Base-by-base conservation (phyloP, 2,329 filamentous ascomycete genomes). In the Alternaria sp. region DNA sequence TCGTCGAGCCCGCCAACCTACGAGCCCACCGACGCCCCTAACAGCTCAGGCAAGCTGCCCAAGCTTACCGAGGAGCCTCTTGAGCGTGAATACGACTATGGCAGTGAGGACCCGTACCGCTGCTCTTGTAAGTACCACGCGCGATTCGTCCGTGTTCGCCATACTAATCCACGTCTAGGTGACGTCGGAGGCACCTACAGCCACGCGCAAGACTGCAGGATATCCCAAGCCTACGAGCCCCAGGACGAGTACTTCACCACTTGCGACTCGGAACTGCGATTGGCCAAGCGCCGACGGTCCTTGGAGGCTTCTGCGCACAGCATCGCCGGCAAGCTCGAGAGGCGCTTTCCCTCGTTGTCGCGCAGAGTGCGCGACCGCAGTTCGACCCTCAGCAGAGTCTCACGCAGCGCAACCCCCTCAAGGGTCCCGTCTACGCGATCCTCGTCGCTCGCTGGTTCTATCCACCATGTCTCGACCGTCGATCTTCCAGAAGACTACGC, bases 31-130 rank as follows among this genome's bases (percentile, higher is more conserved):
- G 66, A 90, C 85, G 59, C 90, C 85, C 63, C 90, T 85, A 62
- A 86, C 82, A 55, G 84, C 83, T 82, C 87, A 0, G 84, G 85
- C 72, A 92, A 92, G 80, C 84, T 97, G 65, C 91, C 93, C 15
- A 92, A 96, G 73, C 91, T 97, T 20, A 88, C 94, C 74, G 94
- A 97, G 79, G 94, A 97, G 74, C 89, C 91, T 3, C 81, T 89
- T 45, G 91, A 94, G 77, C 87, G 86, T 58, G 91, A 91, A 21
- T 87, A 89, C 26, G 85, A 86, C 57, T 83, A 84, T 54, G 81
- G 86, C 63, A 83, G 85, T 62, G 79, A 83, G 50, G 77, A 85
- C 51, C 78, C 85, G 26, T 84, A 71, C 57, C 66, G 69, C 54
- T 95, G 92, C 79, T 86, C 93, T 74, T 93, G 92, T 94, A 89